Evolutionary conservation across 345 rosid species (phyloP), one percentile per base, ranked within the genome.

Genomic region (Citrus hindsii): DNA sequence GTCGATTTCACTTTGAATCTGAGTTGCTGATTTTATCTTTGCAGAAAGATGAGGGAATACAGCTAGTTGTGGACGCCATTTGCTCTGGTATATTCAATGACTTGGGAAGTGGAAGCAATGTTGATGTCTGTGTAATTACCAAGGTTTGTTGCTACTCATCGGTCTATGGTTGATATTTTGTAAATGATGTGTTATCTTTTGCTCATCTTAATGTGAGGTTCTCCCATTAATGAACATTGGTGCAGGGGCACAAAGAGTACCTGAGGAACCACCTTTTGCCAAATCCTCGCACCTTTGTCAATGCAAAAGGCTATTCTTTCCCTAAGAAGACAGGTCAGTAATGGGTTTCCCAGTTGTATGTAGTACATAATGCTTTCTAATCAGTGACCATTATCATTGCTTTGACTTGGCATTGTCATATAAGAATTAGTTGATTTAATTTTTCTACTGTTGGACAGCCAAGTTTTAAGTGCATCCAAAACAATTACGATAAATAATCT

Each of bases 41-140:
- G 69, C 84, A 93, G 97, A 93, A 85, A 77, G 94, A 90, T 8
- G 94, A 93, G 82, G 97, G 97, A 69, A 86, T 91, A 73, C 79
- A 85, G 79, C 80, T 93, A 80, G 97, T 93, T 25, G 67, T 84
- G 22, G 94, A 89, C 67, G 97, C 95, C 51, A 88, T 90, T 81
- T 91, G 95, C 86, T 91, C 94, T 42, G 94, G 96, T 68, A 85
- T 92, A 78, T 92, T 92, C 77, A 92, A 92, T 56, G 96, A 92
- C 84, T 82, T 93, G 80, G 97, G 97, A 55, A 90, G 95, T 89
- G 95, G 97, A 82, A 93, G 97, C 88, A 93, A 93, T 84, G 97
- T 93, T 59, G 97, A 93, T 79, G 84, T 91, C 83, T 93, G 97
- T 81, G 97, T 93, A 21, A 90, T 93, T 76, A 91, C 97, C 25